Evolutionary conservation across 2,329 filamentous ascomycete genomes (phyloP).

Genomic region (Cytospora paraplurivora): DNA sequence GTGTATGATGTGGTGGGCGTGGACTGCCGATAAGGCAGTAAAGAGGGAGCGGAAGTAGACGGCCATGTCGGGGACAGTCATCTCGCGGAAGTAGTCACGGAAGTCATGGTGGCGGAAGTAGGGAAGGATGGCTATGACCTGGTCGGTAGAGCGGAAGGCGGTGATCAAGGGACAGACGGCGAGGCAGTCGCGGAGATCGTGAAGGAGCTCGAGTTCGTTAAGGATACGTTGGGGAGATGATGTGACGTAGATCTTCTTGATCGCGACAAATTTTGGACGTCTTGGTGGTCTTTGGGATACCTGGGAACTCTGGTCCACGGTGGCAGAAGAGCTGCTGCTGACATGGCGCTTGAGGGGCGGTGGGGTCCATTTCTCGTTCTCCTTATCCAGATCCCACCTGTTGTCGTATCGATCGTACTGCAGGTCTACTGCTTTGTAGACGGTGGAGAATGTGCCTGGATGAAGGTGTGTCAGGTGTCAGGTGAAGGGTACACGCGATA

Average conservation of each 20-base stretch:
- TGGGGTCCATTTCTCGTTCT: conserved; percentile 67
- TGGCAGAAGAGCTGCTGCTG: conserved; percentile 33
- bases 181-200: conserved; percentile 79
- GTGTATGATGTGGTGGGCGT: conserved; percentile 83
- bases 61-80: conserved; percentile 82
- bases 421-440: conserved; percentile 97
- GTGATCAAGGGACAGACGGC: conserved; percentile 96
- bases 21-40: conserved; percentile 79
- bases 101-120: conserved; percentile 98
- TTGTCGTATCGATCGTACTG: conserved; percentile 82
- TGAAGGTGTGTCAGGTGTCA: conserved; percentile 26
- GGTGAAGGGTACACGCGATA: neutral
- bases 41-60: conserved; percentile 90
- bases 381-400: conserved; percentile 77
- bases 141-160: conserved; percentile 91
- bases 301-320: conserved; percentile 24
- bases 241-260: conserved; percentile 99
- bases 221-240: conserved; percentile 91
- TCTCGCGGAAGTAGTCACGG: conserved; percentile 87
- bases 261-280: conserved; percentile 78
- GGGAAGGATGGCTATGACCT: conserved; percentile 91
- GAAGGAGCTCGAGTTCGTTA: conserved; percentile 92
- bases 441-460: conserved; percentile 92
- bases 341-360: conserved; percentile 61
- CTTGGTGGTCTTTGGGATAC: conserved; percentile 28